A percentile compares a stretch with the other conserved stretches of the same genome.
Conservation (phyloP, 441 rosid genomes). For the Erodium moschatum region DNA sequence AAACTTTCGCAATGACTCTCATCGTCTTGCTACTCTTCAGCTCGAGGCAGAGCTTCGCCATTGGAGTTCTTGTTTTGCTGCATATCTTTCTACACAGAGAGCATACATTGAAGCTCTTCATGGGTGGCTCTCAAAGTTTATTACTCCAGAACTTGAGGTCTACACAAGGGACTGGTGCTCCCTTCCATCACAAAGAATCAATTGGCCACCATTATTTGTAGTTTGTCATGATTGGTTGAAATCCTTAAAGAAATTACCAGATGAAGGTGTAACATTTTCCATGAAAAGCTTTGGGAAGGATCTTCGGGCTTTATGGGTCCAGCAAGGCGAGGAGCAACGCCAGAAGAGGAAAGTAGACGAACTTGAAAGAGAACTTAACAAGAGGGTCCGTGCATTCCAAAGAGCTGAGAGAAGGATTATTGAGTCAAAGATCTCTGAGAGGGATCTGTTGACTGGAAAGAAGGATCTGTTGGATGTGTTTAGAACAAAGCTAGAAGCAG, state of each 20-base stretch:
- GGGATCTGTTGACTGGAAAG: conserved; percentile 27
- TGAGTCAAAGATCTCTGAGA: conserved; percentile 24
- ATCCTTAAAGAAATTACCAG: conserved; percentile 36
- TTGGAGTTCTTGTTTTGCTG: conserved; percentile 35
- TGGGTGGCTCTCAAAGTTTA: conserved; percentile 42
- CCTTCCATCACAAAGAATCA: conserved; percentile 13
- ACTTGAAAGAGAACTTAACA: conserved; percentile 36
- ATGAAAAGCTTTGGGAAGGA: conserved; percentile 36
- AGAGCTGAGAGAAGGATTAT: conserved; percentile 35
- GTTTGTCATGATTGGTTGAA: conserved; percentile 39
- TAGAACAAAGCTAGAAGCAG: conserved; percentile 25
- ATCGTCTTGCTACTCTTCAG: conserved; percentile 49
- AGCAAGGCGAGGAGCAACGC: conserved; percentile 47
- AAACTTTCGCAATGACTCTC: conserved; percentile 35
- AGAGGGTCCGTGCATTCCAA: conserved; percentile 28
- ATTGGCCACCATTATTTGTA: conserved; percentile 33
- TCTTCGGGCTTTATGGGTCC: conserved; percentile 32
- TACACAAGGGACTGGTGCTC: conserved; percentile 24
- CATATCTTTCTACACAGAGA: conserved; percentile 35
- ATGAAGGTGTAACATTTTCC: conserved; percentile 27
- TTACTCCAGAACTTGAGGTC: conserved; percentile 33
- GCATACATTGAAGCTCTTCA: conserved; percentile 42
- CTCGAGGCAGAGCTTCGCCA: conserved; percentile 43
- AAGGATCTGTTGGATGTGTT: conserved; percentile 29
- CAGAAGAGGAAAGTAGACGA: conserved; percentile 45